phyloP scores from a whole-genome alignment of 2,329 filamentous ascomycete species.

The Epichloe elymi region DNA sequence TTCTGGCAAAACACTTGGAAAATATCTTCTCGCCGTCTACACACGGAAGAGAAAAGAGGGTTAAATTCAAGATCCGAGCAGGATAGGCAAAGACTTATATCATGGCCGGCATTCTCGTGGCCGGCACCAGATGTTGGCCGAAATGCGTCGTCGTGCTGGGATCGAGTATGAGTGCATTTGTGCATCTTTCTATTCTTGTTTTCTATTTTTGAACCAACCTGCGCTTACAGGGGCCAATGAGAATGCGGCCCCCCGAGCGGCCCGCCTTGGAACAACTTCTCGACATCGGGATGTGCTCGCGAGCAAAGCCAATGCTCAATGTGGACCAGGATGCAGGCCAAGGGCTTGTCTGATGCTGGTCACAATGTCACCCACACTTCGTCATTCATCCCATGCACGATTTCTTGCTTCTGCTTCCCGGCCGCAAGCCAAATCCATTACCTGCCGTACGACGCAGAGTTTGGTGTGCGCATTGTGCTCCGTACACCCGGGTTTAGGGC shows the following conservation, averaged over 20 bases:
- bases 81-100: conserved; percentile 46
- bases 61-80: conserved; percentile 26
- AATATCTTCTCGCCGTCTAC: conserved; percentile 28
- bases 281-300: too few species aligned
- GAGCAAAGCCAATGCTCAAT: too few species aligned
- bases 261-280: background rate
- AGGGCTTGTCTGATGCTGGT: background rate
- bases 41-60: conserved; percentile 22
- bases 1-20: conserved; percentile 17
- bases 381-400: background rate
- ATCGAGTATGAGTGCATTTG: background rate
- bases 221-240: conserved; percentile 35
- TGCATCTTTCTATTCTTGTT: conserved; percentile 28
- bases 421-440: background rate
- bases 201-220: conserved; percentile 27
- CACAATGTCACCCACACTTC: conserved; percentile 5
- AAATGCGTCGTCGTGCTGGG: conserved; percentile 8
- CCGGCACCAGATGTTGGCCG: conserved; percentile 16
- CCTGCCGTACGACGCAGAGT: too few species aligned
- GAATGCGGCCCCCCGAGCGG: background rate
- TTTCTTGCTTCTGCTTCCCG: background rate
- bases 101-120: conserved; percentile 31
- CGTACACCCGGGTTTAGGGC: background rate
- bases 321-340: background rate
- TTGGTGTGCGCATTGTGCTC: background rate